Base-by-base conservation (phyloP, 352 stramenopile genomes). In the Globisporangium paddicum region DNA sequence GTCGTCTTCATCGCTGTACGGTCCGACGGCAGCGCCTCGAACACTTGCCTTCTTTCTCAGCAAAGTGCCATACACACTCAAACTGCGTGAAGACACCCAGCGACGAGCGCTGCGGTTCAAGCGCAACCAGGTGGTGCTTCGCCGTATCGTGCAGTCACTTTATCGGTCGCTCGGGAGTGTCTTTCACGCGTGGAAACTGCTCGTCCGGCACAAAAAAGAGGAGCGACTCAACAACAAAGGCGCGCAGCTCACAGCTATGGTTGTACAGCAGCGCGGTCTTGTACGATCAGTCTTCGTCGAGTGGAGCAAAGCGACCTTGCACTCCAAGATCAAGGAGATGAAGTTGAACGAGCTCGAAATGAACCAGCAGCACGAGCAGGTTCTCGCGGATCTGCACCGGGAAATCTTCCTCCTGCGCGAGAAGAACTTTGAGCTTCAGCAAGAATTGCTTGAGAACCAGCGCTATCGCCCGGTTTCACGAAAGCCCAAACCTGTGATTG, bases 141-240 rank as follows among this genome's bases (percentile, higher is more conserved):
- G 69, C 3, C 73, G 73, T 26, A 77, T 83, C 10, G 62, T 86
- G 19, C 76, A 86, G 58, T 70, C 76, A 3, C 65, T 83, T 34
- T 83, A 80, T 41, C 74, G 63, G 6, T 83, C 73, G 6, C 55
- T 86, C 7, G 76, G 73, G 8, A 72, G 59, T 10, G 73, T 86
- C 5, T 86, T 86, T 48, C 73, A 86, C 28, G 76, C 76, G 0
- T 86, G 76, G 76, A 73, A 79, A 37, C 66, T 68, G 13, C 60
- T 76, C 25, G 64, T 74, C 2, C 68, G 55, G 9, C 58, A 69
- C 5, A 61, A 60, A 19, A 62, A 58, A 18, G 73, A 83, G 5
- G 73, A 86, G 48, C 60, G 73, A 5, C 56, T 86, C 38, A 68
- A 73, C 30, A 63, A 67, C 23, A 86, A 86, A 56, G 76, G 71